These are phyloP conservation scores for Orbilia brochopaga DNA, from an alignment of 2,329 filamentous ascomycete species.

Conservation along the genomic window DNA sequence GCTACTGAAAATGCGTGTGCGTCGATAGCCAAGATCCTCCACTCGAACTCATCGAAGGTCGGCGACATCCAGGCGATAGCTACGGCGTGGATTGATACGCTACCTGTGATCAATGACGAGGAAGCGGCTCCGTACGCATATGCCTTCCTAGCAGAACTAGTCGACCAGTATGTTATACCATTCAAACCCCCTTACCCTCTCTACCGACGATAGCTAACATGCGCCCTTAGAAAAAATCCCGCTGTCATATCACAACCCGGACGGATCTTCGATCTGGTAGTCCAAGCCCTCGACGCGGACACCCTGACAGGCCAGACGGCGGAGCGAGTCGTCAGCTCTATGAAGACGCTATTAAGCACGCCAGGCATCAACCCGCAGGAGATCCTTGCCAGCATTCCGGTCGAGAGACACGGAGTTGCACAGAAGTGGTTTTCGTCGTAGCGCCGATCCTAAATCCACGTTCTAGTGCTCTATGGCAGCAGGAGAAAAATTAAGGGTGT, in stretches of 20 bases:
- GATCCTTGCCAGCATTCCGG: slow-evolving; percentile 74
- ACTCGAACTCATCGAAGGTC: slow-evolving; percentile 82
- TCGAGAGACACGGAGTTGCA: slow-evolving; percentile 80
- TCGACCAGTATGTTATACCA: slow-evolving; percentile 75
- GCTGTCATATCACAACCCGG: slow-evolving; percentile 76
- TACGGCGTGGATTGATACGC: slow-evolving; percentile 84
- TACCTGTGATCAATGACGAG: slow-evolving; percentile 93
- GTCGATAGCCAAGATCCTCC: slow-evolving; percentile 93
- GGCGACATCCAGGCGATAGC: slow-evolving; percentile 76
- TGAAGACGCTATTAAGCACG: slow-evolving; percentile 76
- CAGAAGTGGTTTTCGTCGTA: slow-evolving; percentile 74
- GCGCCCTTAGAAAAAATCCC: slow-evolving; percentile 75
- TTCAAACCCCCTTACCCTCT: slow-evolving; percentile 46
- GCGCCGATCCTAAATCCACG: not conserved
- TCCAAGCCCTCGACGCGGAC: slow-evolving; percentile 86
- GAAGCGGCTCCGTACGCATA: slow-evolving; percentile 97
- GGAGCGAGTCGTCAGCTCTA: slow-evolving; percentile 74
- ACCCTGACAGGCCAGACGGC: slow-evolving; percentile 85
- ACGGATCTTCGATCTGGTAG: slow-evolving; percentile 83
- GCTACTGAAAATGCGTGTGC: slow-evolving; percentile 97
- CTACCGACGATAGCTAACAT: slow-evolving; percentile 55
- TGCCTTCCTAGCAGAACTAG: slow-evolving; percentile 85
- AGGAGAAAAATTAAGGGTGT: slow-evolving; percentile 19
- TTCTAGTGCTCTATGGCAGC: not conserved
- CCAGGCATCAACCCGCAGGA: slow-evolving; percentile 77